A percentile compares a stretch with the other conserved stretches of the same genome.
phyloP scores from a whole-genome alignment of 306 rosid species.

The Cicer bijugum region DNA sequence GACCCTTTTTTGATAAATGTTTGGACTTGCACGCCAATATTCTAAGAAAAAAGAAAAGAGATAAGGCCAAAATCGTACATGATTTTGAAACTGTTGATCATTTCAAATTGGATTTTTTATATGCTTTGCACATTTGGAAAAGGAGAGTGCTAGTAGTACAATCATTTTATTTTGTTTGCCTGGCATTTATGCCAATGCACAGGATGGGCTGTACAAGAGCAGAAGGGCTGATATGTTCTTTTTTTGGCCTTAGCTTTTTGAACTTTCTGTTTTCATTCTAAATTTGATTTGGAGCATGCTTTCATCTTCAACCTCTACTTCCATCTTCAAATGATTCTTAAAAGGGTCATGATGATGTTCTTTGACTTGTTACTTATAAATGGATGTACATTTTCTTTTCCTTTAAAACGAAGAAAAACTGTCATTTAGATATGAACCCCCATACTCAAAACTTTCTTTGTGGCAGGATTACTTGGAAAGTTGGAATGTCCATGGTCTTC shows the following conservation, averaged over 20 bases:
- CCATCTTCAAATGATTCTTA: conserved; percentile 40
- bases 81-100: conserved; percentile 5
- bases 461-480: conserved; percentile 89
- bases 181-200: conserved; percentile 13
- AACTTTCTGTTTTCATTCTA: conserved; percentile 19
- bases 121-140: conserved; percentile 9
- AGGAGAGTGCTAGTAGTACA: conserved; percentile 10
- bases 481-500: conserved; percentile 87
- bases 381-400: conserved; percentile 62
- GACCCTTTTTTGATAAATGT: conserved; percentile 51
- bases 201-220: conserved; percentile 1
- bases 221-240: background rate
- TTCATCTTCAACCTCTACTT: conserved; percentile 33
- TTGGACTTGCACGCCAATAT: background rate
- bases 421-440: conserved; percentile 59
- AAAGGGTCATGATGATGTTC: conserved; percentile 62
- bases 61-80: background rate
- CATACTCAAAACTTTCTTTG: conserved; percentile 84
- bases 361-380: conserved; percentile 50
- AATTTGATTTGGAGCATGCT: conserved; percentile 28
- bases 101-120: background rate
- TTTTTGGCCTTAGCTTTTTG: conserved; percentile 33
- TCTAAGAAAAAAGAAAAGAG: background rate
- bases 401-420: conserved; percentile 60
- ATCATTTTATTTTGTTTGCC: background rate